Percentiles rank a stretch among this genome's conserved stretches.
phyloP scores from a whole-genome alignment of 1,284 basidiomycete genomes.

The Moesziomyces aphidis region DNA sequence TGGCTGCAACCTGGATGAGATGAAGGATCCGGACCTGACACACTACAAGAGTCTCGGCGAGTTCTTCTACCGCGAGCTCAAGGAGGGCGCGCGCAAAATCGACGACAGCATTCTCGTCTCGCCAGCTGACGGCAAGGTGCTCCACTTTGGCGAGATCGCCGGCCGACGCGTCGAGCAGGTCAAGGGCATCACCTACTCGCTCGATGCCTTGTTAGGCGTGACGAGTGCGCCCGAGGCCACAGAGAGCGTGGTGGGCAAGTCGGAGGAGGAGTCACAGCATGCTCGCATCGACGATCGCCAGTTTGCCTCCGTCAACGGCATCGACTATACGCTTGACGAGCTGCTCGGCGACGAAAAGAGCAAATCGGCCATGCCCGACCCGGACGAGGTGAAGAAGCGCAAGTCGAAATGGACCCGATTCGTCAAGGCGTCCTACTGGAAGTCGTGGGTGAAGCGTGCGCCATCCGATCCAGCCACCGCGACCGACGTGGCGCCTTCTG shows the following conservation, averaged over 20 bases:
- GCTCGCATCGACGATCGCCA: slow-evolving; percentile 80
- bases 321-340: slow-evolving; percentile 90
- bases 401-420: slow-evolving; percentile 32
- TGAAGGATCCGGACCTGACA: slow-evolving; percentile 81
- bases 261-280: slow-evolving; percentile 11
- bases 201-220: slow-evolving; percentile 81
- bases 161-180: slow-evolving; percentile 90
- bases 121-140: slow-evolving; percentile 90
- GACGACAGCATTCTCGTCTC: slow-evolving; percentile 83
- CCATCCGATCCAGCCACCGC: slow-evolving; percentile 16
- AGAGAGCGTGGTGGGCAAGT: slow-evolving; percentile 32
- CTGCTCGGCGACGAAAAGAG: slow-evolving; percentile 70
- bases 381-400: slow-evolving; percentile 20
- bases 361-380: slow-evolving; percentile 35
- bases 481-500: slow-evolving; percentile 17
- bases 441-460: slow-evolving; percentile 23
- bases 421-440: slow-evolving; percentile 42
- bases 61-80: slow-evolving; percentile 93
- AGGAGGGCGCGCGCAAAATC: slow-evolving; percentile 83
- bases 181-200: slow-evolving; percentile 94
- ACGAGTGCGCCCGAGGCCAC: slow-evolving; percentile 49
- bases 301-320: slow-evolving; percentile 96
- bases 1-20: slow-evolving; percentile 93
- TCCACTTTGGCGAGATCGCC: slow-evolving; percentile 92
- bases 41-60: slow-evolving; percentile 86